Conservation (phyloP, 1,284 basidiomycete species). For the Leccinum angustisporum region DNA sequence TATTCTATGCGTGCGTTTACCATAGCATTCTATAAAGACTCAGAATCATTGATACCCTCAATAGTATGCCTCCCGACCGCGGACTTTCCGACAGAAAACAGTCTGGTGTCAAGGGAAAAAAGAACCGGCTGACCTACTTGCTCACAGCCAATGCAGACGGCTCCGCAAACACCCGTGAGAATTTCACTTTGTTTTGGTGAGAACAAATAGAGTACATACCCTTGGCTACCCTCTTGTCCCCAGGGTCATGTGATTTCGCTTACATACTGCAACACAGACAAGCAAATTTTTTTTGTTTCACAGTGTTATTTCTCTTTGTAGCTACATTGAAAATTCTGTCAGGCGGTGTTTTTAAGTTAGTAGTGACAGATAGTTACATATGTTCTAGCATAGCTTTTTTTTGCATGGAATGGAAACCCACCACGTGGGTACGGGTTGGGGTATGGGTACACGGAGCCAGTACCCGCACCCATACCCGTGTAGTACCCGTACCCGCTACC, state of each 20-base stretch:
- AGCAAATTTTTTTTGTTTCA: background rate
- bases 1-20: background rate
- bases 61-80: background rate
- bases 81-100: background rate
- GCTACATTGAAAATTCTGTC: background rate
- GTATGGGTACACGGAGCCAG: background rate
- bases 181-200: no score
- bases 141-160: background rate
- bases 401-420: background rate
- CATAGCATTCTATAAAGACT: background rate
- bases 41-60: background rate
- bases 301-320: background rate
- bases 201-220: no score
- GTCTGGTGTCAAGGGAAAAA: background rate
- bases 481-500: background rate
- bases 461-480: background rate
- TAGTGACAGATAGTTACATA: no score
- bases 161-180: no score
- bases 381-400: background rate
- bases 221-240: no score
- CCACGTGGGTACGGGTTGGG: background rate
- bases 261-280: no score
- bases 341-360: background rate
- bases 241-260: no score
- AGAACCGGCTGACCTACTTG: background rate